phyloP scores from a whole-genome alignment of 164 flowering plant species.

The Annona cherimola region DNA sequence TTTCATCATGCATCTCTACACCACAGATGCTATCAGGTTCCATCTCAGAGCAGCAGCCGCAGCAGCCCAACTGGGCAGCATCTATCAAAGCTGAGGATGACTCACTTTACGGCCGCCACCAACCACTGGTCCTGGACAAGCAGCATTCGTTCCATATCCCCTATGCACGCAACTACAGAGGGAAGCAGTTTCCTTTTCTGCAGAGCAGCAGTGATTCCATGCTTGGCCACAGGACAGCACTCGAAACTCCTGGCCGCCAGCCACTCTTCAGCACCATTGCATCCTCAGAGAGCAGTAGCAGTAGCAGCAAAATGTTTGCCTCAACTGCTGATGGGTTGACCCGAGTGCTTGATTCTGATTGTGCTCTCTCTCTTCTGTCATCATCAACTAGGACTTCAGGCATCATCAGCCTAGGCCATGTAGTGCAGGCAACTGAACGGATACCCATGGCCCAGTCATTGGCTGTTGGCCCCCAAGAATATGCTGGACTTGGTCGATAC shows the following conservation, averaged over 20 bases:
- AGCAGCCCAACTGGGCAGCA: conserved; percentile 36
- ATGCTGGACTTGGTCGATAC: conserved; percentile 15
- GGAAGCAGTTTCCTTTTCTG: conserved; percentile 47
- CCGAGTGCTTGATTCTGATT: conserved; percentile 39
- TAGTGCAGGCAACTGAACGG: conserved; percentile 31
- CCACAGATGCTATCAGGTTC: conserved; percentile 33
- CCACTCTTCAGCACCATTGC: conserved; percentile 27
- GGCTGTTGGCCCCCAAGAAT: conserved; percentile 19
- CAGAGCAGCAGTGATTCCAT: conserved; percentile 19
- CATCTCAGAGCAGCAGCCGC: conserved; percentile 22
- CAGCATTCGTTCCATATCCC: conserved; percentile 29
- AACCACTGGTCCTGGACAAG: conserved; percentile 24
- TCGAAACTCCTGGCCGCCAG: conserved; percentile 30
- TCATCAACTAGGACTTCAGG: conserved; percentile 39
- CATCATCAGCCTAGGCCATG: conserved; percentile 25
- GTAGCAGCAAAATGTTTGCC: conserved; percentile 22
- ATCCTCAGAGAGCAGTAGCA: conserved; percentile 28
- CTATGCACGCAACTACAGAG: conserved; percentile 30
- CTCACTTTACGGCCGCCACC: conserved; percentile 22
- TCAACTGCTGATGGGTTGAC: conserved; percentile 17
- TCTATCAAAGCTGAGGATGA: conserved; percentile 44
- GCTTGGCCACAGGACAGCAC: conserved; percentile 14
- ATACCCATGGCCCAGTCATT: conserved; percentile 32
- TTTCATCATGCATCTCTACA: conserved; percentile 8
- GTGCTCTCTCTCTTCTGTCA: conserved; percentile 99